Conservation (phyloP, 1,284 basidiomycete genomes). For the Crepidotus sp. region DNA sequence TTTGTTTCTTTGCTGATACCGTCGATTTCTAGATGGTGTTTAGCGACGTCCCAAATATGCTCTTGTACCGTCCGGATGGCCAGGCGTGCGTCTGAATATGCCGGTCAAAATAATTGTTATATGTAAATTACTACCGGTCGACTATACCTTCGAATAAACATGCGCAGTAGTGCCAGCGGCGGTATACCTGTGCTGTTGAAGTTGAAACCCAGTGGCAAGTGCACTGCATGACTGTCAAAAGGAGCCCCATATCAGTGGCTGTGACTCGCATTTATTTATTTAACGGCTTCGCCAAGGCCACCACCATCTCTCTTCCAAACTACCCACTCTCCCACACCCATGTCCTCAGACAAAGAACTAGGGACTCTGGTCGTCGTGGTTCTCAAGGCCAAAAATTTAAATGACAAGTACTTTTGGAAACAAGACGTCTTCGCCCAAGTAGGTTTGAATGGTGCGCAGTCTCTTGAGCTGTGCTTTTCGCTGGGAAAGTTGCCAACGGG, state of each 20-base stretch:
- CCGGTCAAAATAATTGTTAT: slow-evolving; percentile 6
- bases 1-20: slow-evolving; percentile 8
- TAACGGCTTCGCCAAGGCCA: too few relatives aligned
- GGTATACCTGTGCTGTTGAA: not conserved
- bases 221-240: too few relatives aligned
- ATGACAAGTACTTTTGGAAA: slow-evolving; percentile 69
- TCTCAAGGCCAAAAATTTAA: slow-evolving; percentile 47
- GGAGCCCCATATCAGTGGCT: not conserved
- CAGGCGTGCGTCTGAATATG: not conserved
- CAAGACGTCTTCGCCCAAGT: slow-evolving; percentile 61
- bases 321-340: slow-evolving; percentile 7
- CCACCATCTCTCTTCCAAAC: too few relatives aligned
- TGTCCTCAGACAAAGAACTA: slow-evolving; percentile 33
- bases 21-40: slow-evolving; percentile 36
- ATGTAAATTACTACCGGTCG: not conserved
- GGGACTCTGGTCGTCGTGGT: slow-evolving; percentile 43
- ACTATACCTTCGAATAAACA: not conserved
- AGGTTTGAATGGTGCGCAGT: slow-evolving; percentile 33
- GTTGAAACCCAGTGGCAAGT: not conserved
- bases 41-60: slow-evolving; percentile 40
- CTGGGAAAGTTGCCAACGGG: slow-evolving; percentile 8
- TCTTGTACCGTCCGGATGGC: slow-evolving; percentile 29
- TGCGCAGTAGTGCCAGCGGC: too few relatives aligned
- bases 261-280: too few relatives aligned
- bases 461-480: not conserved